Conservation (phyloP, 2,329 filamentous ascomycete species). For the Rutstroemia sp. region DNA sequence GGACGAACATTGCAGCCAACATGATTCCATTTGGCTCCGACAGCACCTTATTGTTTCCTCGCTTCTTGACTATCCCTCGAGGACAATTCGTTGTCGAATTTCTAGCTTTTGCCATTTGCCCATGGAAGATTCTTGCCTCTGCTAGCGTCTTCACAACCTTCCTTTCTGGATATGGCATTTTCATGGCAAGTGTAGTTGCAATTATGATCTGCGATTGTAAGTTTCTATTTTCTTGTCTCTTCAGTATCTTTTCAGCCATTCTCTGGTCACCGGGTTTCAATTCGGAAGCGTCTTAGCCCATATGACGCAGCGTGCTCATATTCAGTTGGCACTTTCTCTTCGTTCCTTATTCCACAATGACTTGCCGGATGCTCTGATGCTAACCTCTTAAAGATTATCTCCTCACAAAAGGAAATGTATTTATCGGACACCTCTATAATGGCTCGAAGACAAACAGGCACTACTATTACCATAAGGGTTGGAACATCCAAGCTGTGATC, state of each 20-base stretch:
- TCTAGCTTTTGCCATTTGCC: conserved; percentile 47
- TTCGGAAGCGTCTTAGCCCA: no score
- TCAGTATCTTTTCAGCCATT: background rate
- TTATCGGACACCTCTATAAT: conserved; percentile 29
- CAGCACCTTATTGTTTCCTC: conserved; percentile 44
- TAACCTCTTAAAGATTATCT: conserved; percentile 30
- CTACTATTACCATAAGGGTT: conserved; percentile 30
- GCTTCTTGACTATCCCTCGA: conserved; percentile 48
- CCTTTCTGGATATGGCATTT: conserved; percentile 56
- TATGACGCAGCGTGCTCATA: no score
- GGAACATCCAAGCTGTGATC: conserved; percentile 31
- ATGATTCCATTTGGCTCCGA: conserved; percentile 47
- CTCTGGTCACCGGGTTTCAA: background rate
- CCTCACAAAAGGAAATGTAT: conserved; percentile 32
- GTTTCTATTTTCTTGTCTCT: conserved; percentile 4
- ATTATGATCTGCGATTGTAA: conserved; percentile 24
- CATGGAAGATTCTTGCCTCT: conserved; percentile 57
- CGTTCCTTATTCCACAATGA: no score
- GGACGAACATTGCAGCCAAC: conserved; percentile 51
- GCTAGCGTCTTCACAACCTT: conserved; percentile 54
- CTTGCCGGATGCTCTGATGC: background rate
- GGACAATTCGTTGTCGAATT: conserved; percentile 47
- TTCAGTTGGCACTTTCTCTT: no score
- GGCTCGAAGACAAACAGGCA: conserved; percentile 26
- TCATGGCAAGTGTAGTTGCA: conserved; percentile 42